Evolutionary conservation across 1,284 basidiomycete species (phyloP).

Genomic region (Inonotus obliquus): DNA sequence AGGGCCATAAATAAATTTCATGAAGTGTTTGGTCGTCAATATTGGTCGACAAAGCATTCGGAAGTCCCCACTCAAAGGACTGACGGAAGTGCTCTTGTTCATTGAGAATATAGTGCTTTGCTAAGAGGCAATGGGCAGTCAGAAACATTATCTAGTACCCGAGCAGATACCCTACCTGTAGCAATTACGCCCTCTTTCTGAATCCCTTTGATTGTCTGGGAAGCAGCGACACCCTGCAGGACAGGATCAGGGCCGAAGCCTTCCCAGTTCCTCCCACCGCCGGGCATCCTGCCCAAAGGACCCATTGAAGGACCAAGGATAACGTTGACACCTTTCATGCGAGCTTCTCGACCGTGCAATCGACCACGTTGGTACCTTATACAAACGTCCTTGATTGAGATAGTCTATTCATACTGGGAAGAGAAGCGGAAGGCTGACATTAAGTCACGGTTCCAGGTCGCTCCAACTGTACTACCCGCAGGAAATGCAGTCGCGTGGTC

Average conservation of each 20-base stretch:
- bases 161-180: constrained; percentile 32
- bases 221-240: constrained; percentile 38
- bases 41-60: constrained; percentile 33
- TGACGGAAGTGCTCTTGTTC: constrained; percentile 35
- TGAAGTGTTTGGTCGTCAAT: constrained; percentile 42
- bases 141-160: background rate
- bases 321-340: constrained; percentile 68
- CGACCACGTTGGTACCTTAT: constrained; percentile 48
- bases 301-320: constrained; percentile 57
- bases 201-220: constrained; percentile 40
- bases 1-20: constrained; percentile 38
- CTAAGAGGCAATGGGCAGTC: constrained; percentile 6
- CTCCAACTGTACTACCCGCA: constrained; percentile 48
- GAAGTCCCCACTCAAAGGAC: constrained; percentile 21
- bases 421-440: constrained; percentile 32
- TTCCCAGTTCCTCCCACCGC: constrained; percentile 71
- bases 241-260: constrained; percentile 54
- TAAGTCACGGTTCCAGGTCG: constrained; percentile 42
- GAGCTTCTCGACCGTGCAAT: constrained; percentile 71
- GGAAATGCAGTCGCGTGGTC: constrained; percentile 37
- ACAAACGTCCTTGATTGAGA: background rate
- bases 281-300: constrained; percentile 35
- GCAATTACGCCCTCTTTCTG: constrained; percentile 43
- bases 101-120: constrained; percentile 31
- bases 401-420: background rate